Conservation (phyloP, 108 stramenopile species). For the Bacterosira constricta region DNA sequence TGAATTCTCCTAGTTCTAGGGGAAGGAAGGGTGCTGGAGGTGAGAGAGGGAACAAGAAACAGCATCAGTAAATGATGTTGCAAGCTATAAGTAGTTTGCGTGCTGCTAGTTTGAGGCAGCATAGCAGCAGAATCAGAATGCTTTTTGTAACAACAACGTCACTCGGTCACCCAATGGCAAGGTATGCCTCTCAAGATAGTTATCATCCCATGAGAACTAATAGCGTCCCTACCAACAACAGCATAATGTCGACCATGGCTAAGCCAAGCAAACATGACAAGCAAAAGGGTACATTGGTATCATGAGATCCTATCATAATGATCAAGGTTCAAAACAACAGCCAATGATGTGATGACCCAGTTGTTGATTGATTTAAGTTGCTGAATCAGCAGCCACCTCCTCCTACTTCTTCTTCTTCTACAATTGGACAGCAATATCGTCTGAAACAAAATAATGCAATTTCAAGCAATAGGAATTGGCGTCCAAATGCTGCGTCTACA, state of each 20-base stretch:
- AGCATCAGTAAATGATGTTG: neutral
- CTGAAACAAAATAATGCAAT: neutral
- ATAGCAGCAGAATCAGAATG: neutral
- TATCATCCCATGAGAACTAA: neutral
- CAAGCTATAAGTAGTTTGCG: too few relatives aligned
- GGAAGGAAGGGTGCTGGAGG: neutral
- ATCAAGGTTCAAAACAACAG: neutral
- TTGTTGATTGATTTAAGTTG: too few relatives aligned
- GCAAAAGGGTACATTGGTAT: conserved; percentile 23
- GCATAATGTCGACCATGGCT: neutral
- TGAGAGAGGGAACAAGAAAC: neutral
- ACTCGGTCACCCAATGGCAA: too few relatives aligned
- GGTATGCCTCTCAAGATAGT: neutral
- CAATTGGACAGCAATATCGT: neutral
- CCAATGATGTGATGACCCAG: too few relatives aligned
- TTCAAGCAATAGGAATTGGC: neutral
- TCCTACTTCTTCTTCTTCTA: neutral
- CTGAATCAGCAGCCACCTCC: too few relatives aligned
- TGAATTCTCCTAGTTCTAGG: conserved; percentile 33
- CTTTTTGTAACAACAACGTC: neutral
- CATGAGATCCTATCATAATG: neutral
- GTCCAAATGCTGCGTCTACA: neutral
- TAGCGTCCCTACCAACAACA: neutral
- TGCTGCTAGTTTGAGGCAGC: too few relatives aligned
- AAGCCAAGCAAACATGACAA: conserved; percentile 24